These are phyloP conservation scores for Rhizopus delemar DNA, from an alignment of 371 early-diverging fungal species.

Conservation along the genomic window DNA sequence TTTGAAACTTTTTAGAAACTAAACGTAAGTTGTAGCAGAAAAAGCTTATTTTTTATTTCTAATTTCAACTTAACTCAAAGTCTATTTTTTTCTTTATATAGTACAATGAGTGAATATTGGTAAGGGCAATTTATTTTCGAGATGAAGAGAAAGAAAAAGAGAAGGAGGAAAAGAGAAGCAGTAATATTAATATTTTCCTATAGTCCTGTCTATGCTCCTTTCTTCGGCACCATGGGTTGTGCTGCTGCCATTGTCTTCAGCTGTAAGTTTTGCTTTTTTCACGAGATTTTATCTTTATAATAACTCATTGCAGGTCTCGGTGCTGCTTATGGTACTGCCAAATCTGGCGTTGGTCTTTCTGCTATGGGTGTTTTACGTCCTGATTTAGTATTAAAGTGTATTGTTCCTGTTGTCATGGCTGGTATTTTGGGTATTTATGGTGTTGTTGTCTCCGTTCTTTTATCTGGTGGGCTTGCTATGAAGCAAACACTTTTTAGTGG, in stretches of 20 bases:
- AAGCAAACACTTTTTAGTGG: conserved; percentile 68
- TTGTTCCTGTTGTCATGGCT: conserved; percentile 97
- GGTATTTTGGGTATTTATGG: conserved; percentile 98
- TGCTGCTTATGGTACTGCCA: conserved; percentile 97
- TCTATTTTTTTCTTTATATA: background rate
- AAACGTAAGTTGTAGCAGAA: too few relatives aligned
- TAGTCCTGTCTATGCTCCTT: conserved; percentile 94
- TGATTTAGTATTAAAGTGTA: conserved; percentile 87
- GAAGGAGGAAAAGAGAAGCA: background rate
- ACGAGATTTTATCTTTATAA: too few relatives aligned
- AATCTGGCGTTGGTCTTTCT: conserved; percentile 94
- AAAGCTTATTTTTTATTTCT: background rate
- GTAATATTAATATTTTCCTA: conserved; percentile 12
- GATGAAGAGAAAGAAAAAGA: background rate
- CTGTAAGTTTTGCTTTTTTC: conserved; percentile 68
- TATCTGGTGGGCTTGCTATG: conserved; percentile 73
- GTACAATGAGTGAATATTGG: background rate
- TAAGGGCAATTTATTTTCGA: background rate
- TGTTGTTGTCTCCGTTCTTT: conserved; percentile 87
- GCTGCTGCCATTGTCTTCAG: conserved; percentile 94
- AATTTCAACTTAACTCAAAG: background rate
- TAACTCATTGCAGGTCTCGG: conserved; percentile 65
- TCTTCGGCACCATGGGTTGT: conserved; percentile 96
- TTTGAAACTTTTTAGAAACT: too few relatives aligned
- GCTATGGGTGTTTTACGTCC: conserved; percentile 95